Evolutionary conservation across 139 green algal species (phyloP), one percentile per base, ranked within the genome.

Genomic region (Coelastrella sp.): DNA sequence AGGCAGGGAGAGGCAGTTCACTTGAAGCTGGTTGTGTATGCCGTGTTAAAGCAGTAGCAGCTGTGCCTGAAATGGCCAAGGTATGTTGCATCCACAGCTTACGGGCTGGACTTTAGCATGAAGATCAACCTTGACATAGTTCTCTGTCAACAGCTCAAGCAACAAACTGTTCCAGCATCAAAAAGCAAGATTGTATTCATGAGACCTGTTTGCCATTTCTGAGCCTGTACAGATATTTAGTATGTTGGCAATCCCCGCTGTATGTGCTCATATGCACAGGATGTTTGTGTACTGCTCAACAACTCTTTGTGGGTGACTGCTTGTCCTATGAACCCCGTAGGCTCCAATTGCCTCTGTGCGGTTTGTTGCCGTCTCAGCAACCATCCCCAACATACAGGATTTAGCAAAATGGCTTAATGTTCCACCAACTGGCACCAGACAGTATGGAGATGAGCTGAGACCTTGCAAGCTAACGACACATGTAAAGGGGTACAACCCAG

Each of bases 21-120:
- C 86, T 99, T 38, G 96, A 99, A 79, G 95, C 95, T 17, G 92
- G 93, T 19, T 91, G 96, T 27, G 90, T 99, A 0, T 92, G 87
- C 32, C 87, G 96, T 34, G 89, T 99, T 45, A 95, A 95, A 73
- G 89, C 95, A 76, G 71, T 98, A 23, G 86, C 86, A 51, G 79
- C 82, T 25, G 85, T 88, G 7, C 87, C 87, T 13, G 85, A 91
- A 34, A 89, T 96, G 90, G 25, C 69, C 4, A 17, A 92, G 83
- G 89, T 92, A 63, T 45, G n/a, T n/a, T n/a, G n/a, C n/a, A n/a
- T n/a, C n/a, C n/a, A n/a, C n/a, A n/a, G n/a, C n/a, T n/a, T n/a
- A n/a, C n/a, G n/a, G n/a, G n/a, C n/a, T n/a, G n/a, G n/a, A n/a
- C n/a, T n/a, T n/a, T n/a, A n/a, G n/a, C n/a, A n/a, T n/a, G n/a